A percentile compares a stretch with the other conserved stretches of the same genome.
These are phyloP conservation scores for Cladobotryum mycophilum DNA, from an alignment of 2,329 filamentous ascomycete species.

Conservation along the genomic window DNA sequence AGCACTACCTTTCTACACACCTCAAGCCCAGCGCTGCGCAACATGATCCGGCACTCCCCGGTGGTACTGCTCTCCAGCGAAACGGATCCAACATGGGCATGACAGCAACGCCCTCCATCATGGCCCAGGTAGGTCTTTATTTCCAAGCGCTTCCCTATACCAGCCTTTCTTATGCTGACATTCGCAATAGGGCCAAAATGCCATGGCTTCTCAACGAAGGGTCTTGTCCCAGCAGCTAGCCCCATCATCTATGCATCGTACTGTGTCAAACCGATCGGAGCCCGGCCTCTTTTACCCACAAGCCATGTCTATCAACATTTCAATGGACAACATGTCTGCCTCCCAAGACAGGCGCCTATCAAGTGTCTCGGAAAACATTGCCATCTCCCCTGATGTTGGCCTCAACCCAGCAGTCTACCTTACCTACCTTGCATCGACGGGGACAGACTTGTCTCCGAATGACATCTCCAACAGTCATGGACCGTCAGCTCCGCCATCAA, in stretches of 20 bases:
- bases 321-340: not conserved
- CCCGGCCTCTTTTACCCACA: slow-evolving; percentile 17
- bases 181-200: not conserved
- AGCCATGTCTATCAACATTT: not conserved
- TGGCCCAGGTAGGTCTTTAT: too few relatives aligned
- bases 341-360: slow-evolving; percentile 26
- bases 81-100: too few relatives aligned
- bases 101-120: too few relatives aligned
- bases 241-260: slow-evolving; percentile 37
- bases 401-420: slow-evolving; percentile 35
- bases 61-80: too few relatives aligned
- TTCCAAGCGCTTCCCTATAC: too few relatives aligned
- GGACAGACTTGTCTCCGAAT: slow-evolving; percentile 18
- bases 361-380: slow-evolving; percentile 28
- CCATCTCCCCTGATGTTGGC: slow-evolving; percentile 24
- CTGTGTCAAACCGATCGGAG: slow-evolving; percentile 36
- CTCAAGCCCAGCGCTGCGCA: too few relatives aligned
- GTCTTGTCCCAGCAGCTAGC: slow-evolving; percentile 21
- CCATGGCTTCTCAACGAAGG: not conserved
- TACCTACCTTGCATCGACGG: slow-evolving; percentile 23
- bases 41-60: too few relatives aligned
- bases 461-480: slow-evolving; percentile 22
- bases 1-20: too few relatives aligned
- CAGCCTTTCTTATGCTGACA: too few relatives aligned
- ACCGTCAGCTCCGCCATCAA: slow-evolving; percentile 36